These are phyloP conservation scores for Rhizoctonia solani DNA, from an alignment of 1,284 basidiomycete species.

Conservation along the genomic window DNA sequence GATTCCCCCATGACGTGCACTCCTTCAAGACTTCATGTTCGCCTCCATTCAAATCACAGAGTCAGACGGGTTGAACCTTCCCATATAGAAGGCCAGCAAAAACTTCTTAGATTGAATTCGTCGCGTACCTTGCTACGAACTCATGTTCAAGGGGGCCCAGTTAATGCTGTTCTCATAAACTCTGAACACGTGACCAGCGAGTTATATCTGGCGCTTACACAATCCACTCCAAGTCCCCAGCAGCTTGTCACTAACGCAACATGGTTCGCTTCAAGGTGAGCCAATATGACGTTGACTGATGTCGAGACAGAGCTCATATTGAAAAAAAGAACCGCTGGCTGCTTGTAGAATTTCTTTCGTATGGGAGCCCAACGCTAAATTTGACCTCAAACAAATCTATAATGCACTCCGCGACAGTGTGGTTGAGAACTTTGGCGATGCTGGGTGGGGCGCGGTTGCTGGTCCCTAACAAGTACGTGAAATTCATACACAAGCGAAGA, in stretches of 20 bases:
- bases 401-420: conserved; percentile 68
- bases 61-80: too few species aligned
- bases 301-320: background rate
- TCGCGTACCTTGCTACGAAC: too few species aligned
- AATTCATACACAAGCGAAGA: background rate
- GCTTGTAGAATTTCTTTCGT: conserved; percentile 70
- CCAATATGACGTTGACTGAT: background rate
- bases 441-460: conserved; percentile 77
- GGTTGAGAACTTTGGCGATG: conserved; percentile 73
- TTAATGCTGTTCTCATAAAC: too few species aligned
- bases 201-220: too few species aligned
- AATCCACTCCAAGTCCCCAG: background rate
- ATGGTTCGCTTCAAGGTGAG: conserved; percentile 68
- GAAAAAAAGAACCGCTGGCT: conserved; percentile 71
- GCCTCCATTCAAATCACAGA: too few species aligned
- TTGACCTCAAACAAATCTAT: conserved; percentile 67
- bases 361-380: conserved; percentile 36
- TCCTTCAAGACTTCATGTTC: too few species aligned
- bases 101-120: too few species aligned
- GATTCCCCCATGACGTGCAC: too few species aligned
- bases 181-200: background rate
- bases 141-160: too few species aligned
- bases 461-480: conserved; percentile 62
- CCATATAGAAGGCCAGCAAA: too few species aligned
- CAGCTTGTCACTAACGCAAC: background rate